Conservation (phyloP, 2,329 filamentous ascomycete genomes). For the Epichloe brachyelytri region DNA sequence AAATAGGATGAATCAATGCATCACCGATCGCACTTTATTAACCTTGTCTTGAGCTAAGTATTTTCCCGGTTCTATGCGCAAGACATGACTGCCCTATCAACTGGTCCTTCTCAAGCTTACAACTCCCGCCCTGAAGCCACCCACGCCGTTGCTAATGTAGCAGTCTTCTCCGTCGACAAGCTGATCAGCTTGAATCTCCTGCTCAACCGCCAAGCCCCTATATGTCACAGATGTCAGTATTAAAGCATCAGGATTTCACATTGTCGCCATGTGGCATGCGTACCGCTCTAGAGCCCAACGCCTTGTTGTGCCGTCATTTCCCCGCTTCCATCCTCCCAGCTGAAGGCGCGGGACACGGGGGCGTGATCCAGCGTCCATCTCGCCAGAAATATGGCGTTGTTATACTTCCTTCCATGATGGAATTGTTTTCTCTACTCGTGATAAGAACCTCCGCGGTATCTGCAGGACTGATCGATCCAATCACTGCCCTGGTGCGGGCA, state of each 20-base stretch:
- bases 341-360: slow-evolving; percentile 38
- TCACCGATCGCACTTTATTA: no score
- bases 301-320: slow-evolving; percentile 70
- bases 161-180: slow-evolving; percentile 62
- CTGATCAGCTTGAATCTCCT: slow-evolving; percentile 43
- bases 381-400: slow-evolving; percentile 76
- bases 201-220: slow-evolving; percentile 51
- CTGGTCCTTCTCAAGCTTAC: slow-evolving; percentile 16
- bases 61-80: not conserved
- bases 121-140: slow-evolving; percentile 54
- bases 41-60: not conserved
- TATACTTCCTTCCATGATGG: slow-evolving; percentile 75
- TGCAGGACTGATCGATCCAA: slow-evolving; percentile 36
- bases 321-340: slow-evolving; percentile 45
- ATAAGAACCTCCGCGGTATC: slow-evolving; percentile 62
- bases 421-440: slow-evolving; percentile 43
- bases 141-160: slow-evolving; percentile 80
- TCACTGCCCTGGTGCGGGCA: slow-evolving; percentile 49
- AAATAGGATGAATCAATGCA: no score
- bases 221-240: not conserved
- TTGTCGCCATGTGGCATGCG: slow-evolving; percentile 8
- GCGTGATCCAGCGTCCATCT: slow-evolving; percentile 64
- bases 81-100: not conserved
- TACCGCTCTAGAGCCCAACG: slow-evolving; percentile 67
- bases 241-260: not conserved